phyloP scores from a whole-genome alignment of 139 green algal genomes.

The Dunaliella primolecta region DNA sequence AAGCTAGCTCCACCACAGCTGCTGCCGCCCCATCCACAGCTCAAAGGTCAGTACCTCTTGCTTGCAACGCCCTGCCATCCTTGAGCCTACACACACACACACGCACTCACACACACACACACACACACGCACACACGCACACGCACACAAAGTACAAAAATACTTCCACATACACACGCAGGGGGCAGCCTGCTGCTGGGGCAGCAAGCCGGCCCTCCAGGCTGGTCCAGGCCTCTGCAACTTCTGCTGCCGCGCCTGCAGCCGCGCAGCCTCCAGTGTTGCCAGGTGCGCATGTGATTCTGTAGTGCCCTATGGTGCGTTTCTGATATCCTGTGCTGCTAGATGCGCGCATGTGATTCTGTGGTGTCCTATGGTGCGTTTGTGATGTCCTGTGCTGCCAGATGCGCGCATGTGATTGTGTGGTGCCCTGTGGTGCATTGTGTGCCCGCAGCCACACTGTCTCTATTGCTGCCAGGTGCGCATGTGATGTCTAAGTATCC shows the following conservation, averaged over 20 bases:
- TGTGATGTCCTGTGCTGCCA: background rate
- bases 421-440: no score
- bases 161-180: no score
- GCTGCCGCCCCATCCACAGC: background rate
- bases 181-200: no score
- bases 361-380: background rate
- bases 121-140: no score
- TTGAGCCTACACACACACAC: background rate
- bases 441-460: background rate
- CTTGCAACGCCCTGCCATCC: background rate
- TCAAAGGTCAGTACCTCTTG: background rate
- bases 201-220: background rate
- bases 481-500: no score
- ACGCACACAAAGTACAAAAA: no score
- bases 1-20: background rate
- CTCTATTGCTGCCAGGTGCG: background rate
- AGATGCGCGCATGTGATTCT: background rate
- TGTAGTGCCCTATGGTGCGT: background rate
- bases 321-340: background rate
- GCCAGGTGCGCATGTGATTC: background rate
- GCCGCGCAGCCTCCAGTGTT: background rate
- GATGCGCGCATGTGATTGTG: background rate
- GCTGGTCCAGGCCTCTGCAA: background rate
- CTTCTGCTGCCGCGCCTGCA: background rate
- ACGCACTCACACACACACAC: background rate